These are phyloP conservation scores for Aspergillus ustus DNA, from an alignment of 2,329 filamentous ascomycete species.

Conservation along the genomic window DNA sequence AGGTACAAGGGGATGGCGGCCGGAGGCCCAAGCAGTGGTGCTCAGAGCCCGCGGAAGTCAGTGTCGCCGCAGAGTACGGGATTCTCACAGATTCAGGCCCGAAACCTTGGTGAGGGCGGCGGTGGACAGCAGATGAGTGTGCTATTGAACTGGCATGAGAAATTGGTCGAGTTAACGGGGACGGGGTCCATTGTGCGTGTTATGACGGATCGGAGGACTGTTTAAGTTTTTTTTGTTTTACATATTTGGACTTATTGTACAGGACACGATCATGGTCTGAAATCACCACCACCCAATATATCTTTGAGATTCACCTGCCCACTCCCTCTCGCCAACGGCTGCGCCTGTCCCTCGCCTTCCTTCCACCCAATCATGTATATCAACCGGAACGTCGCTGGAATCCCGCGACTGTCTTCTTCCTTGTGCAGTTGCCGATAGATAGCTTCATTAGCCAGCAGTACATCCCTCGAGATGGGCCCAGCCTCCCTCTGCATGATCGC, in stretches of 20 bases:
- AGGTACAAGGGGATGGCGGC: conserved; percentile 89
- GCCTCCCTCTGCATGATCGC: conserved; percentile 84
- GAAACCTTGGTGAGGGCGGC: conserved; percentile 65
- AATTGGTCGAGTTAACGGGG: conserved; percentile 91
- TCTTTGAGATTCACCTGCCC: conserved; percentile 90
- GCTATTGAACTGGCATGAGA: conserved; percentile 97
- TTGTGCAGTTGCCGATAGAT: conserved; percentile 90
- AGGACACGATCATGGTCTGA: conserved; percentile 26
- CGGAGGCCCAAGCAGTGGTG: conserved; percentile 41
- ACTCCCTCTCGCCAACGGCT: conserved; percentile 81
- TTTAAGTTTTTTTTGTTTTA: conserved; percentile 52
- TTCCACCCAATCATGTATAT: conserved; percentile 99
- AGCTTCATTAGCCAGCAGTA: conserved; percentile 81
- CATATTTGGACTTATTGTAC: conserved; percentile 18
- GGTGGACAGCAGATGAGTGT: conserved; percentile 94
- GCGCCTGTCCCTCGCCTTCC: conserved; percentile 74
- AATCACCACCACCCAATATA: conserved; percentile 60
- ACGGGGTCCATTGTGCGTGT: conserved; percentile 89
- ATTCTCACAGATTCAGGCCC: conserved; percentile 76
- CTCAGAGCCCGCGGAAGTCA: conserved; percentile 55
- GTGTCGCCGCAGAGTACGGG: conserved; percentile 79
- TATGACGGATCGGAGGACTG: conserved; percentile 95
- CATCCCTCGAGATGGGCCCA: conserved; percentile 77
- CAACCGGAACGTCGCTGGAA: conserved; percentile 90
- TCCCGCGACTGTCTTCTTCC: conserved; percentile 66